Base-by-base conservation (phyloP, 495 filamentous ascomycete genomes). In the Lentithecium fluviatile region DNA sequence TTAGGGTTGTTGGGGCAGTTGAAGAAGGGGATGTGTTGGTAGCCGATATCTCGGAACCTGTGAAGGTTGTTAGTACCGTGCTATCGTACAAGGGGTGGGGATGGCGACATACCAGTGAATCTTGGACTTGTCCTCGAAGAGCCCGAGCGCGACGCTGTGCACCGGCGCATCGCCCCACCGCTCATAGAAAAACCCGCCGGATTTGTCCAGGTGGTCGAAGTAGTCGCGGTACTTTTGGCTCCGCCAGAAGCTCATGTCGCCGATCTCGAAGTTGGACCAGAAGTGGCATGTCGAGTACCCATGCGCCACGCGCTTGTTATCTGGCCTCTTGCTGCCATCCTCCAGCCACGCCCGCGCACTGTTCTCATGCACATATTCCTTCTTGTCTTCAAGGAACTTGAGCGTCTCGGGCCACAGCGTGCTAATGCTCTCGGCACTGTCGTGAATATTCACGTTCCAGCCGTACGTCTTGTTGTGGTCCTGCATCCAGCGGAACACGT, bases 271-370 rank as follows among this genome's bases (percentile, higher is more conserved):
- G 76, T 99, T 99, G 58, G 85, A 91, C 95, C 95, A 99, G 79
- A 99, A 99, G 75, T 99, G 95, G 73, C 95, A 99, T n/a, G 95
- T 98, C 11, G 89, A 94, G 79, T 97, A 98, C 37, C 94, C 94
- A 58, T 94, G 85, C 29, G 90, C 92, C 48, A 85, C 82, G 19
- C 76, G 61, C 66, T 87, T 89, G 73, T 96, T 89, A 17, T 90
- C 82, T 7, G 95, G 94, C 47, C 95, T 82, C 51, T 83, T 80
- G 43, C 79, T 72, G 38, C 82, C 83, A 69, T 99, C 94, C 15
- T 83, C 86, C 66, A 99, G 72, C 93, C 94, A 99, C 15, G 80
- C 75, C 78, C 88, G 82, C 69, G 95, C 91, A 72, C 89, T 95
- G 74, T 96, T 90, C 46, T 85, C 75, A 62, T 88, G 84, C 24